These are phyloP conservation scores for Hypsizygus marmoreus DNA, from an alignment of 768 basidiomycete genomes.

Conservation along the genomic window DNA sequence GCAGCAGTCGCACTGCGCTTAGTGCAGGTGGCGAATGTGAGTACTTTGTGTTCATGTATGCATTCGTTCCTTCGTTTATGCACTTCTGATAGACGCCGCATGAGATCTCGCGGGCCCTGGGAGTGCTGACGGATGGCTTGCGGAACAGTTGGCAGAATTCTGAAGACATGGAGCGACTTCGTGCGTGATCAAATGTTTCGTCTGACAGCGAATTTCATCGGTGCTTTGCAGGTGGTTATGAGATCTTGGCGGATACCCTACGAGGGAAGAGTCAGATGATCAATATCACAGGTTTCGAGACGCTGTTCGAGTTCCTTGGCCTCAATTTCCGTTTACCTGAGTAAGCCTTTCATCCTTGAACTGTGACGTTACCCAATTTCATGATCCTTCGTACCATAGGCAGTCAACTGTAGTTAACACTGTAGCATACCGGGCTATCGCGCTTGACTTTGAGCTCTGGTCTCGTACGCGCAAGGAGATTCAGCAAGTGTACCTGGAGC, in stretches of 20 bases:
- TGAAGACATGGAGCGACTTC: conserved; percentile 89
- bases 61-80: background rate
- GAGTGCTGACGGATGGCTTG: conserved; percentile 75
- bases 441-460: conserved; percentile 93
- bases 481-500: conserved; percentile 78
- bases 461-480: conserved; percentile 68
- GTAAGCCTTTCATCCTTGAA: conserved; percentile 41
- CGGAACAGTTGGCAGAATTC: conserved; percentile 90
- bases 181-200: conserved; percentile 46
- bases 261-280: conserved; percentile 71
- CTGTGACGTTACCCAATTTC: background rate
- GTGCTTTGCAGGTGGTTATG: conserved; percentile 71
- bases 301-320: conserved; percentile 83
- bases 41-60: conserved; percentile 17
- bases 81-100: conserved; percentile 57
- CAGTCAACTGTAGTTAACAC: conserved; percentile 82
- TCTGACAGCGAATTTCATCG: background rate
- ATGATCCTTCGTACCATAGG: conserved; percentile 35
- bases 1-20: conserved; percentile 71
- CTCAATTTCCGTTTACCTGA: conserved; percentile 81
- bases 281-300: conserved; percentile 80
- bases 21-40: conserved; percentile 74
- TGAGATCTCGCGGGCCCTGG: conserved; percentile 72
- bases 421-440: conserved; percentile 79
- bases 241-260: conserved; percentile 76